Evolutionary conservation across 768 basidiomycete species (phyloP).

Genomic region (Collybia mongolica): DNA sequence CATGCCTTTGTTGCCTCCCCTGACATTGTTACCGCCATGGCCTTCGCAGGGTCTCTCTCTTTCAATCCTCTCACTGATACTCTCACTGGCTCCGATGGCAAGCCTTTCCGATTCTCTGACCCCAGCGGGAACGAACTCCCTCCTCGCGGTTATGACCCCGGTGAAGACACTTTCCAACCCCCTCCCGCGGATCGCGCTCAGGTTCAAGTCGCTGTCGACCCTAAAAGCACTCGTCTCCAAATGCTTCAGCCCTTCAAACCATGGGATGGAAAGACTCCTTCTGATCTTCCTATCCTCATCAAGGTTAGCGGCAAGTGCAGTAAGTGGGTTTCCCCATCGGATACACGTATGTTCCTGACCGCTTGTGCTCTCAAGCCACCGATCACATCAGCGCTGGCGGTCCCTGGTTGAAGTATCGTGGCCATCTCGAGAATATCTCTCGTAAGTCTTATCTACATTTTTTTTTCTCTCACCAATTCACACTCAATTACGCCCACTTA

Average conservation of each 20-base stretch:
- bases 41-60: conserved; percentile 89
- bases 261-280: conserved; percentile 92
- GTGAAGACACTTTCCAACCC: conserved; percentile 95
- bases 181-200: conserved; percentile 83
- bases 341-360: conserved; percentile 1
- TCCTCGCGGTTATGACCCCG: conserved; percentile 93
- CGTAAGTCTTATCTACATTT: conserved; percentile 44
- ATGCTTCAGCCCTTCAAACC: conserved; percentile 84
- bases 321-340: conserved; percentile 36
- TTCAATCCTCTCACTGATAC: conserved; percentile 97
- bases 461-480: background rate
- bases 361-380: conserved; percentile 47
- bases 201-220: conserved; percentile 84
- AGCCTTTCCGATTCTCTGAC: conserved; percentile 94
- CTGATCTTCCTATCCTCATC: conserved; percentile 90
- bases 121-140: conserved; percentile 93
- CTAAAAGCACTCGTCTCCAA: conserved; percentile 88
- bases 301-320: conserved; percentile 99
- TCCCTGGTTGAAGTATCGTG: conserved; percentile 99
- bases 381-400: conserved; percentile 98
- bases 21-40: conserved; percentile 95
- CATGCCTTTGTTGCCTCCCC: conserved; percentile 95
- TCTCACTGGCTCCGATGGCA: conserved; percentile 87
- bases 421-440: conserved; percentile 97
- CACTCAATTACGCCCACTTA: conserved; percentile 6